Evolutionary conservation across 1,284 basidiomycete genomes (phyloP), one percentile per base, ranked within the genome.

Genomic region (Cutaneotrichosporon mucoides): DNA sequence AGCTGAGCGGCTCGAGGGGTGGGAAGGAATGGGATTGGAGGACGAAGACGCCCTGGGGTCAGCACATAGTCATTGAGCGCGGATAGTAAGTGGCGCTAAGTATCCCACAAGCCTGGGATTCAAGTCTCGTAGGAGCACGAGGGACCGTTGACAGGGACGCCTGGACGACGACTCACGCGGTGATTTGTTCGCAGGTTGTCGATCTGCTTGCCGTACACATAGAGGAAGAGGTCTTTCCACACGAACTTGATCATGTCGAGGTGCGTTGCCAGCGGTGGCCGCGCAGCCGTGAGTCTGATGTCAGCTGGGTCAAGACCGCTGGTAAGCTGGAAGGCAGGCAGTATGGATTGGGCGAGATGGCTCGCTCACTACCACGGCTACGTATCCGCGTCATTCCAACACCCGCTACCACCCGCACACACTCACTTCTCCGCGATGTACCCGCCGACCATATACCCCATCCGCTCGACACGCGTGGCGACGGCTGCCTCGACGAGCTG

Each of bases 121-220:
- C 24, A 24, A 24, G 24, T 24, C 24, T 24, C 24, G 24, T 24
- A 24, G 24, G 24, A 24, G 24, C 24, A 24, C 24, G 24, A 24
- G 24, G 24, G 24, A 24, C 24, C 24, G 24, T 24, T 24, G 24
- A 24, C 24, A 24, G 24, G 24, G 24, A 24, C 24, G 24, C 24
- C 24, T 3, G 24, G 24, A 24, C 24, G 2, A 24, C 24, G 3
- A 68, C 79, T 60, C 71, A 92, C 92, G 53, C 92, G 81, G 76
- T 96, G 93, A 75, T 97, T 97, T 8, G 93, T 97, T 49, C 93
- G 84, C 50, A 97, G 79, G 73, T 96, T 96, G 73, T 97, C 93
- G 1, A 96, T 91, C 75, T 96, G 94, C 72, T 95, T 94, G 24
- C 73, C 69, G 54, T 77, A 76, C 35, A 77, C 68, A 63, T 70